These are phyloP conservation scores for Pythium biforme DNA, from an alignment of 352 stramenopile species.

Conservation along the genomic window DNA sequence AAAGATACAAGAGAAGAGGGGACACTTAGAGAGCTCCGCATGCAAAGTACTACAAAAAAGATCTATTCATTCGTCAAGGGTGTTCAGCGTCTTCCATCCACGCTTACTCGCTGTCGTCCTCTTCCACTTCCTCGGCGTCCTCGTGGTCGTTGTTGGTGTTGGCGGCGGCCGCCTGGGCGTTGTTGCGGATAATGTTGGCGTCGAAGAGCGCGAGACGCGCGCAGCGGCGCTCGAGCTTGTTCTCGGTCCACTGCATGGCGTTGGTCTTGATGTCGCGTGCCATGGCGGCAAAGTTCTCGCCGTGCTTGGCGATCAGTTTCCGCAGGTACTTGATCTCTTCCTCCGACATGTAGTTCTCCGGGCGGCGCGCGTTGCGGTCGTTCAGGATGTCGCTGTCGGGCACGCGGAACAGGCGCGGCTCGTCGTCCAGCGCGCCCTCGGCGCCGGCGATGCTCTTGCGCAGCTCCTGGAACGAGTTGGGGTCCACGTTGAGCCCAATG, in stretches of 20 bases:
- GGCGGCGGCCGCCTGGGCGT: not conserved
- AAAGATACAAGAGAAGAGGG: not conserved
- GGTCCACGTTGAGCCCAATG: constrained; percentile 64
- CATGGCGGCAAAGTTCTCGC: constrained; percentile 77
- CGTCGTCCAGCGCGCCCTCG: constrained; percentile 56
- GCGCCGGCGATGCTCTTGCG: constrained; percentile 44
- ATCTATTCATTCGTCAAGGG: not conserved
- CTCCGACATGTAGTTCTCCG: constrained; percentile 76
- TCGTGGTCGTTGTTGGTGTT: not conserved
- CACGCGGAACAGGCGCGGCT: constrained; percentile 64
- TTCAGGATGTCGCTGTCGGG: constrained; percentile 77
- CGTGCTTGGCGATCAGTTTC: constrained; percentile 65
- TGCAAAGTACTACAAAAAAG: not conserved
- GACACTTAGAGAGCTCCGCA: not conserved
- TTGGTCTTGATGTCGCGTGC: constrained; percentile 82
- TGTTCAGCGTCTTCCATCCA: not conserved
- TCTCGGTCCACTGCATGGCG: constrained; percentile 81
- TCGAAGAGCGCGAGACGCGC: constrained; percentile 73
- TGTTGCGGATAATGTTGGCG: constrained; percentile 62
- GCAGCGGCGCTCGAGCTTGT: constrained; percentile 69
- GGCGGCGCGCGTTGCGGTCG: constrained; percentile 68
- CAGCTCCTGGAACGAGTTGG: constrained; percentile 58
- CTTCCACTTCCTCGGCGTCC: constrained; percentile 13
- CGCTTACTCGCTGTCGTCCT: not conserved
- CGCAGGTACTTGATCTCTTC: constrained; percentile 79